Base-by-base conservation (phyloP, 768 basidiomycete genomes). In the Russula brevipes region DNA sequence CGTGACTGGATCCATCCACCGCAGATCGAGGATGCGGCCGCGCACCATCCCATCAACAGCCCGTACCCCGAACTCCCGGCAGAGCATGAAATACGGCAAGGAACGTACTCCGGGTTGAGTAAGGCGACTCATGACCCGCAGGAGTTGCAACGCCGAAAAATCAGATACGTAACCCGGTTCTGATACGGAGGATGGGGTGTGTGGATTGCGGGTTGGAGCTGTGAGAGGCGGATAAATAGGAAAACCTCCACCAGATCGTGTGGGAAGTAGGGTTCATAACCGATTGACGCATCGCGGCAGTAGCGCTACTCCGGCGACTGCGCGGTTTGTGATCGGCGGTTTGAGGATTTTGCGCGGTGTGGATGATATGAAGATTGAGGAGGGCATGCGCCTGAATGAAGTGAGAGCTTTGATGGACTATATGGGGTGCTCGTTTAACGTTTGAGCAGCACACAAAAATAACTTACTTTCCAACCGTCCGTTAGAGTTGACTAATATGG, bases 1-100 rank as follows among this genome's bases (percentile, higher is more conserved):
- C 53, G 85, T 83, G 31, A 89, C 79, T 1, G 84, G 77, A 65
- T 89, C 87, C 54, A 86, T 88, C 89, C 89, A 91, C 56, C 88
- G 78, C 66, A 91, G 71, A 71, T 90, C 88, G 58, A 91, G 73
- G 54, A 93, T 83, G 57, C 85, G 80, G 1, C 85, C 88, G 64
- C 85, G 85, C 52, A 94, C 82, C 89, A 93, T 88, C 33, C 88
- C 90, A 70, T 93, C 91, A 8, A 93, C 88, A 5, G 88, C 88
- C 9, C 84, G 80, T 51, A 89, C 89, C 3, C 91, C 91, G n/a
- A 93, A 75, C 72, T 93, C 89, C 45, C 89, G 80, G 69, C 90
- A 93, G 14, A 93, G 80, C 64, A 86, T 76, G 73, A 94, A 94
- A 72, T 94, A 94, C 2, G 88, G 82, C 54, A 93, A 77, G 65